Evolutionary conservation across 2,329 filamentous ascomycete species (phyloP), one percentile per base, ranked within the genome.

Genomic region (Pseudogymnoascus sp.): DNA sequence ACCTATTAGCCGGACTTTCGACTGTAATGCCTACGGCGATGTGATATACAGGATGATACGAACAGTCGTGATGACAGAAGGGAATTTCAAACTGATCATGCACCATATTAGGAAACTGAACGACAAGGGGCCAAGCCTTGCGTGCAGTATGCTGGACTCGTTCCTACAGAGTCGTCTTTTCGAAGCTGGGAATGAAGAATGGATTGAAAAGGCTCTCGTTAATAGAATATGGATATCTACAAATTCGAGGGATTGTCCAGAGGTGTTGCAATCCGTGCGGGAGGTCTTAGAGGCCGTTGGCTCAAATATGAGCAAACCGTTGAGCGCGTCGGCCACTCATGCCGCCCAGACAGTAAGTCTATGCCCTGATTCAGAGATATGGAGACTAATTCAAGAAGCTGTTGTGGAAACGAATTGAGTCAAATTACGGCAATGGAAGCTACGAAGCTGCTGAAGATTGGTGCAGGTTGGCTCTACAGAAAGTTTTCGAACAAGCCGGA

Each of bases 331-430:
- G 66, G 85, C 86, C 5, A 85, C 89, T 11, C 83, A 86, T 66
- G 86, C 87, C 36, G 83, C 83, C 5, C 87, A 90, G 68, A 88
- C 85, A 36, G 86, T 89, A 71, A 68, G 82, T 73, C 14, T 5
- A 29, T 59, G 29, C 57, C 61, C 64, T 16, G 29, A 23, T 34
- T 4, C 10, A 23, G 6, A 36, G 14, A 59, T 39, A 34, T 21
- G 16, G 18, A 29, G n/a, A 4, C 57, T 63, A 21, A 57, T 21
- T 57, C 0, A 14, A 4, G 10, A 65, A 93, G 89, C 74, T 96
- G 3, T 76, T 96, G 3, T 97, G 92, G 91, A 95, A 91, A 74
- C 83, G 81, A 26, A 79, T 90, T n/a, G 88, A 92, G 62, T 75
- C 78, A 0, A 78, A 79, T 12, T 85, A 83, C 66, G 75, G 75